Evolutionary conservation across 2,329 filamentous ascomycete species (phyloP).

Genomic region (Colletotrichum musicola): DNA sequence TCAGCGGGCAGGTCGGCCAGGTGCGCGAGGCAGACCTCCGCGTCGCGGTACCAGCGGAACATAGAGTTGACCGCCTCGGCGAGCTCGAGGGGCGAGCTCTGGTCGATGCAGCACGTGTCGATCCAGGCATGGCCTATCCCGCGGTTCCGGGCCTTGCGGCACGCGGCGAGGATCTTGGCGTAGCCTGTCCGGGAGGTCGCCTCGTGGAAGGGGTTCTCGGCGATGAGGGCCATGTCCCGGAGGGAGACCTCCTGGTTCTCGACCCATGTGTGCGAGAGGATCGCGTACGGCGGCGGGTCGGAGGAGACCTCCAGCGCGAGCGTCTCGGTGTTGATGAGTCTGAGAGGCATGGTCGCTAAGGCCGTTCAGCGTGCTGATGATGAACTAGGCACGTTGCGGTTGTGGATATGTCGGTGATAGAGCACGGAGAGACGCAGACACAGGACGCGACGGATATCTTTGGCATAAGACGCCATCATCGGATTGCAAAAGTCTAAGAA

Average conservation of each 20-base stretch:
- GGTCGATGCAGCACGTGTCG: slow-evolving; percentile 25
- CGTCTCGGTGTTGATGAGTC: neutral
- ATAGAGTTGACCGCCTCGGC: slow-evolving; percentile 43
- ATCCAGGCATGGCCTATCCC: neutral
- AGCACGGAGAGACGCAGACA: neutral
- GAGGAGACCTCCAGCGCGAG: neutral
- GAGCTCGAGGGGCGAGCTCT: neutral
- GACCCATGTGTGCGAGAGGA: slow-evolving; percentile 48
- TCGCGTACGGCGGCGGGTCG: slow-evolving; percentile 42
- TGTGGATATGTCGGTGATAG: neutral
- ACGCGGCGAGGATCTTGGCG: neutral
- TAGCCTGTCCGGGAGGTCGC: neutral
- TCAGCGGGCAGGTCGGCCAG: neutral
- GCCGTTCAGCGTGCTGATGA: too few relatives aligned
- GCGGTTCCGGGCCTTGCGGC: fast-evolving
- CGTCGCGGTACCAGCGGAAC: neutral
- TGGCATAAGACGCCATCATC: neutral
- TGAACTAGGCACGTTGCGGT: too few relatives aligned
- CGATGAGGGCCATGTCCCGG: neutral
- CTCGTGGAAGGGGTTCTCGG: fast-evolving
- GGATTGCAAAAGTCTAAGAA: neutral
- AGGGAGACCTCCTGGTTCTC: slow-evolving; percentile 44
- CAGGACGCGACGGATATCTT: neutral
- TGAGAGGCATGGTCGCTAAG: neutral
- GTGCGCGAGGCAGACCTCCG: neutral